These are phyloP conservation scores for Erysimum cheiri DNA, from an alignment of 441 rosid species.

Conservation along the genomic window DNA sequence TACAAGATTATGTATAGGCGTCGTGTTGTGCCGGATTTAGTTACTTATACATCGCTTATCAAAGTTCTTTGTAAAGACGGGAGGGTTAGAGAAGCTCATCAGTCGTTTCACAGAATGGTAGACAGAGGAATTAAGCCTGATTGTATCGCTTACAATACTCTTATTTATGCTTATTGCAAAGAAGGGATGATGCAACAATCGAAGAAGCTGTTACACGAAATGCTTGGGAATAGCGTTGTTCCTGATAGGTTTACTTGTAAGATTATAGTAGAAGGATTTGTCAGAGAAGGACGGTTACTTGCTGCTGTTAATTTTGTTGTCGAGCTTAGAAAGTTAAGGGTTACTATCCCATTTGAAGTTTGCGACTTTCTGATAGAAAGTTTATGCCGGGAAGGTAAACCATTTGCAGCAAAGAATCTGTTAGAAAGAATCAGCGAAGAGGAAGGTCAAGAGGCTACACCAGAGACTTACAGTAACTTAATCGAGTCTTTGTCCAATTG, in stretches of 20 bases:
- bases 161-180: constrained; percentile 73
- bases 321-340: constrained; percentile 66
- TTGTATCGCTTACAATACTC: constrained; percentile 69
- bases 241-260: constrained; percentile 68
- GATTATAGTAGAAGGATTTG: constrained; percentile 64
- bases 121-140: constrained; percentile 72
- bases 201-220: constrained; percentile 59
- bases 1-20: constrained; percentile 77
- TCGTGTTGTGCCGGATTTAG: constrained; percentile 73
- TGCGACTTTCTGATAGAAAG: constrained; percentile 58
- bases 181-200: constrained; percentile 71
- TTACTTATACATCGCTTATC: constrained; percentile 74
- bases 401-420: constrained; percentile 82
- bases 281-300: constrained; percentile 57
- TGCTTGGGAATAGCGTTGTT: constrained; percentile 66
- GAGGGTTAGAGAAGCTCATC: constrained; percentile 76
- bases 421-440: constrained; percentile 49
- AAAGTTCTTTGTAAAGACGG: constrained; percentile 81
- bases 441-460: constrained; percentile 54
- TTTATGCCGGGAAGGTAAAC: constrained; percentile 66
- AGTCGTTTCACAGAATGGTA: constrained; percentile 72
- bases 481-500: constrained; percentile 58
- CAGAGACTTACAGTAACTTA: constrained; percentile 52
- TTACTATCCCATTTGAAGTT: constrained; percentile 53
- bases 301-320: constrained; percentile 79